Conservation (phyloP, 805 yeast species). For the Wickerhamiella spandovensis region DNA sequence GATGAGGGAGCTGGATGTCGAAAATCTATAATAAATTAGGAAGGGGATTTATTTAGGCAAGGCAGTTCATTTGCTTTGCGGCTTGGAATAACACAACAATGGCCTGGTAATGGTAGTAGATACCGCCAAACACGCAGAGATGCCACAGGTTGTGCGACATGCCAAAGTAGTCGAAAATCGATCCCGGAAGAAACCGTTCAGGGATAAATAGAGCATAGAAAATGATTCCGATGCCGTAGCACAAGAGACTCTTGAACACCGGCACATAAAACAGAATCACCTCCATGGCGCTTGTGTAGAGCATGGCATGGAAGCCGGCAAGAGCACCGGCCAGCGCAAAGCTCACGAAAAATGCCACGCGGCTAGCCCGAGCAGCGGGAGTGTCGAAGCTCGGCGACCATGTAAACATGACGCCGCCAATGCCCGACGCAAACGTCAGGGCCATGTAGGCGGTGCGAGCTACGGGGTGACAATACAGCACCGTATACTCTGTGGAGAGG, state of each 20-base stretch:
- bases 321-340: slow-evolving; percentile 64
- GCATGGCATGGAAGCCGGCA: slow-evolving; percentile 44
- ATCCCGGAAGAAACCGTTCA: slow-evolving; percentile 48
- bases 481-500: slow-evolving; percentile 69
- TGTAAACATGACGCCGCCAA: slow-evolving; percentile 60
- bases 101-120: slow-evolving; percentile 78
- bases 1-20: no score
- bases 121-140: slow-evolving; percentile 74
- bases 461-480: slow-evolving; percentile 48
- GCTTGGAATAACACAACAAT: slow-evolving; percentile 54
- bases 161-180: slow-evolving; percentile 34
- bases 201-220: slow-evolving; percentile 83
- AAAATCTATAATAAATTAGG: no score
- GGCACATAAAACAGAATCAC: slow-evolving; percentile 52
- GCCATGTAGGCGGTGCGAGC: slow-evolving; percentile 39
- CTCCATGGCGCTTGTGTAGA: slow-evolving; percentile 40
- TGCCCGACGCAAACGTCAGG: slow-evolving; percentile 54
- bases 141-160: slow-evolving; percentile 98
- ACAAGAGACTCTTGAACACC: slow-evolving; percentile 51
- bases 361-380: slow-evolving; percentile 67
- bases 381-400: slow-evolving; percentile 90
- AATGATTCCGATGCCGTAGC: slow-evolving; percentile 72
- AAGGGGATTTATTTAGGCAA: no score
- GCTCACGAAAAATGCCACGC: slow-evolving; percentile 70
- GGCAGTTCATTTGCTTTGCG: slow-evolving; percentile 14